A percentile compares a stretch with the other conserved stretches of the same genome.
Evolutionary conservation across 139 green algal genomes (phyloP).

Genomic region (Limnomonas spitsbergensis): DNA sequence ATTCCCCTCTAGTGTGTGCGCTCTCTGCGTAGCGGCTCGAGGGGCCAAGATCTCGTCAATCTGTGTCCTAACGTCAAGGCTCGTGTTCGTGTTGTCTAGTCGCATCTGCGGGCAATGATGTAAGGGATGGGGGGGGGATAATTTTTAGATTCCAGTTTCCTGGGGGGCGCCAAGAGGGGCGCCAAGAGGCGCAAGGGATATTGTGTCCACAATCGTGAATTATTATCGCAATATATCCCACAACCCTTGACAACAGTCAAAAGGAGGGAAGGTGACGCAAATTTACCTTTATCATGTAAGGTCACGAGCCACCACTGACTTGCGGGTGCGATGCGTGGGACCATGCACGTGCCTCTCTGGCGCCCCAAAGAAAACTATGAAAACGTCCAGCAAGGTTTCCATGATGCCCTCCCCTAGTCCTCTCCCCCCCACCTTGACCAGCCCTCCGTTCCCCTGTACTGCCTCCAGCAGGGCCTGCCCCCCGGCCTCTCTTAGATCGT

Average conservation of each 20-base stretch:
- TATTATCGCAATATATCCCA: background rate
- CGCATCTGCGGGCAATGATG: background rate
- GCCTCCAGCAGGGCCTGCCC: slow-evolving; percentile 28
- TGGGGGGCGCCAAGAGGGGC: background rate
- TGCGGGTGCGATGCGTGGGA: too few species aligned
- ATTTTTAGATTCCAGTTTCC: background rate
- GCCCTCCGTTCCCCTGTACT: background rate
- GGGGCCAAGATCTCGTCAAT: slow-evolving; percentile 21
- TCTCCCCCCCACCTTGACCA: slow-evolving; percentile 9
- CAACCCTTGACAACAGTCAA: background rate
- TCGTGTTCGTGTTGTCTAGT: slow-evolving; percentile 44
- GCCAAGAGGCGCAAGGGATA: too few species aligned
- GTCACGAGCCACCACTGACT: too few species aligned
- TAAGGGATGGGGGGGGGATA: too few species aligned
- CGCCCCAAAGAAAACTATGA: too few species aligned
- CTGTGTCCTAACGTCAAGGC: slow-evolving; percentile 17
- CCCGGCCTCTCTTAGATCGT: slow-evolving; percentile 41
- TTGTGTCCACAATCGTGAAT: too few species aligned
- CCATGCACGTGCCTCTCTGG: too few species aligned
- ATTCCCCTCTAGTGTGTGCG: too few species aligned
- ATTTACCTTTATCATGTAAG: too few species aligned
- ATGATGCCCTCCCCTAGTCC: too few species aligned
- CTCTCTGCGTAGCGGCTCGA: slow-evolving; percentile 3
- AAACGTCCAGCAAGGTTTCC: too few species aligned
- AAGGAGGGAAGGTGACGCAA: background rate